phyloP scores from a whole-genome alignment of 2,329 filamentous ascomycete species.

The Aspergillus hortae region DNA sequence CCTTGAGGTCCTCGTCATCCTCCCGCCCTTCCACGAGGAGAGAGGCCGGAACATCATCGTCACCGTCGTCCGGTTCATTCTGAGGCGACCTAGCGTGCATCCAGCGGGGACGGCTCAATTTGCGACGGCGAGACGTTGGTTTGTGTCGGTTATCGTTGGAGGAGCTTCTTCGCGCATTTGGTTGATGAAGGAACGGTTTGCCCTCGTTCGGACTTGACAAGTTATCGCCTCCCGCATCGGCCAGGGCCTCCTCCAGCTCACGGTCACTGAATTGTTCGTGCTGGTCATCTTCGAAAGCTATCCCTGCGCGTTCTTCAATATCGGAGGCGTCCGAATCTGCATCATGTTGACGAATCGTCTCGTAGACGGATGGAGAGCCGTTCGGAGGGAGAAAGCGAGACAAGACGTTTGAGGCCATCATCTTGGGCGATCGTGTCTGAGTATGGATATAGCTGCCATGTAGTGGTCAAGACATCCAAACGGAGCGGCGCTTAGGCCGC shows the following conservation, averaged over 20 bases:
- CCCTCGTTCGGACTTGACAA: conserved; percentile 45
- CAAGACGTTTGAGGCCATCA: conserved; percentile 42
- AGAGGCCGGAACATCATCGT: conserved; percentile 63
- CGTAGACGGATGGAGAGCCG: conserved; percentile 47
- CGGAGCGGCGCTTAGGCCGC: conserved; percentile 9
- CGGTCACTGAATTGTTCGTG: conserved; percentile 52
- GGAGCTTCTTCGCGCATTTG: conserved; percentile 22
- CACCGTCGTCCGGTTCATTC: conserved; percentile 48
- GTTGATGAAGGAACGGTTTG: conserved; percentile 35
- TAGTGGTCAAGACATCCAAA: conserved; percentile 10
- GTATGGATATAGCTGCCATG: not conserved
- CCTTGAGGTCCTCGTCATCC: conserved; percentile 33
- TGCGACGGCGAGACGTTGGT: conserved; percentile 22
- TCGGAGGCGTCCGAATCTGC: conserved; percentile 44
- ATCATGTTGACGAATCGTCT: conserved; percentile 46
- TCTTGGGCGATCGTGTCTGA: conserved; percentile 18
- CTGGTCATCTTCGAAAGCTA: conserved; percentile 49
- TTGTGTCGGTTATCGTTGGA: conserved; percentile 13
- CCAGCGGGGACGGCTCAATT: conserved; percentile 29
- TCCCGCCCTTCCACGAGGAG: conserved; percentile 56
- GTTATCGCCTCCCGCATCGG: conserved; percentile 49
- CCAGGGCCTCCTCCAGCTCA: conserved; percentile 55
- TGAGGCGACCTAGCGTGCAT: conserved; percentile 27
- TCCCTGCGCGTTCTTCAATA: conserved; percentile 44
- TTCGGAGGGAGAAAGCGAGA: conserved; percentile 47